Evolutionary conservation across 148 eudicot genomes (phyloP).

Genomic region (Camellia granthamiana): DNA sequence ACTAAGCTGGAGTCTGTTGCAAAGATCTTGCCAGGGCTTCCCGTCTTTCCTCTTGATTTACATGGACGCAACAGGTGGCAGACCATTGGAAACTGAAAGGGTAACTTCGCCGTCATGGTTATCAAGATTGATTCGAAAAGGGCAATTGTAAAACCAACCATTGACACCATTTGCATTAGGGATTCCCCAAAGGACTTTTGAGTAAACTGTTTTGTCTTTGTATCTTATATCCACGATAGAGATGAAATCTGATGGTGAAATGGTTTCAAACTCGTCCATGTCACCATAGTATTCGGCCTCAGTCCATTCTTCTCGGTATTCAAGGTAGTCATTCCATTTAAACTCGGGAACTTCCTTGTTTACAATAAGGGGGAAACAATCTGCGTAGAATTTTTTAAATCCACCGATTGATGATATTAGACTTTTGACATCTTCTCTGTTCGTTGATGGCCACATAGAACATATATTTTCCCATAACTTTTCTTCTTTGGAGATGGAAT

Average conservation of each 20-base stretch:
- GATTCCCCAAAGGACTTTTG: constrained; percentile 79
- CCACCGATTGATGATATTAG: constrained; percentile 72
- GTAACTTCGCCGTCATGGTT: constrained; percentile 32
- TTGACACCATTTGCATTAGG: constrained; percentile 64
- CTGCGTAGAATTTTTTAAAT: constrained; percentile 77
- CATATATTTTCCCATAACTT: constrained; percentile 84
- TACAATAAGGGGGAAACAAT: constrained; percentile 85
- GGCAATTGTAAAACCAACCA: constrained; percentile 85
- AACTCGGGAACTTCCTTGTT: constrained; percentile 55
- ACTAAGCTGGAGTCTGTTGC: constrained; percentile 64
- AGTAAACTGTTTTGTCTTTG: constrained; percentile 58
- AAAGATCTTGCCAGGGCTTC: constrained; percentile 72
- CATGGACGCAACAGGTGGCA: constrained; percentile 56
- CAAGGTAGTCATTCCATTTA: constrained; percentile 43
- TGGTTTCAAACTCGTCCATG: constrained; percentile 45
- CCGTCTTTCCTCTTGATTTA: constrained; percentile 83
- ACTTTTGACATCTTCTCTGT: constrained; percentile 61
- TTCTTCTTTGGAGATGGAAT: constrained; percentile 81
- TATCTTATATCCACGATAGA: constrained; percentile 74
- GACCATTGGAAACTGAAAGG: constrained; percentile 55
- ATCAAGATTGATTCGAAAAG: constrained; percentile 68
- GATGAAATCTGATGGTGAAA: constrained; percentile 66
- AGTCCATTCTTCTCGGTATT: constrained; percentile 70
- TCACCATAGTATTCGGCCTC: constrained; percentile 78
- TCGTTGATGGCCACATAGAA: constrained; percentile 90